Evolutionary conservation across 345 rosid species (phyloP).

Genomic region (Eucalyptus regnans): DNA sequence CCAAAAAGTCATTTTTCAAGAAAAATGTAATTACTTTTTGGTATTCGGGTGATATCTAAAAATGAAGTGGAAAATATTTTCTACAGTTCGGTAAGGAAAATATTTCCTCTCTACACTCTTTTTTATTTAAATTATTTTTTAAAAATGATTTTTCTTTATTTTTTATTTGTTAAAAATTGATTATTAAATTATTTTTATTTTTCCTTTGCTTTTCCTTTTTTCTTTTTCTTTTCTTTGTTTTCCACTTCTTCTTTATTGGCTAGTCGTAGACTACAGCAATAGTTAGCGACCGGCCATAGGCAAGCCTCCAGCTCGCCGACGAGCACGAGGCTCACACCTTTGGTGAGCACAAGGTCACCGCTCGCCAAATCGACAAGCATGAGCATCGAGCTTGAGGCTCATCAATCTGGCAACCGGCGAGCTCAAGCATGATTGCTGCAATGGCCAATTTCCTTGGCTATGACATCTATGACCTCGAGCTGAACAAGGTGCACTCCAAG

Average conservation of each 20-base stretch:
- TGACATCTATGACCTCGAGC: neutral
- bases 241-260: too few relatives aligned
- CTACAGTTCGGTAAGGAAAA: accelerated
- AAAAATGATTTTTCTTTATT: too few relatives aligned
- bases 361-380: accelerated
- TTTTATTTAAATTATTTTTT: too few relatives aligned
- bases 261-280: accelerated
- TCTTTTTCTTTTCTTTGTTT: too few relatives aligned
- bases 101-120: accelerated
- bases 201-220: too few relatives aligned
- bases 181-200: too few relatives aligned
- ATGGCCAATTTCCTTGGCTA: neutral
- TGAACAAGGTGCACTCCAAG: neutral
- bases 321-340: too few relatives aligned
- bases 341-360: accelerated
- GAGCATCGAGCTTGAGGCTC: accelerated
- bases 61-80: too few relatives aligned
- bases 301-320: accelerated
- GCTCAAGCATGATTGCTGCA: accelerated
- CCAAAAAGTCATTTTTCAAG: accelerated
- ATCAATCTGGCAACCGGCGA: neutral
- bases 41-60: accelerated
- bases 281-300: accelerated
- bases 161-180: too few relatives aligned
- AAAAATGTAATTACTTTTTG: accelerated